Percentiles rank a stretch among this genome's conserved stretches.
Evolutionary conservation across 1,284 basidiomycete genomes (phyloP).

Genomic region (Ceraceosorus guamensis): DNA sequence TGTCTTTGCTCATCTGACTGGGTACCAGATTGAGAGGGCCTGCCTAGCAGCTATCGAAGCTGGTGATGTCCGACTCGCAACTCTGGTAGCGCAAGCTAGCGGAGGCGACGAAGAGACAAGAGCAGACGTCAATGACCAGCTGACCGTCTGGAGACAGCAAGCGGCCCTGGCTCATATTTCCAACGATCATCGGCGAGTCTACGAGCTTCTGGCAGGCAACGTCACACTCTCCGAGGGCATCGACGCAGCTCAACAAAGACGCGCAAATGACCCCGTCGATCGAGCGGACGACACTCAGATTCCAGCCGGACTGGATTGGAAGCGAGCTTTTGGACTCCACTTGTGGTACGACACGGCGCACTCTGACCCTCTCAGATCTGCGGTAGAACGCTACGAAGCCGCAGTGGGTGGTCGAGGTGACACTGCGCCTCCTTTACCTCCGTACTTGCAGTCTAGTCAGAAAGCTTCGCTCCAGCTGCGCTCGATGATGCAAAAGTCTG

Average conservation of each 20-base stretch:
- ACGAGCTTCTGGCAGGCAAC: slow-evolving; percentile 76
- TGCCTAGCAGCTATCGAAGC: slow-evolving; percentile 67
- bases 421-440: slow-evolving; percentile 46
- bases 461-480: slow-evolving; percentile 27
- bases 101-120: slow-evolving; percentile 67
- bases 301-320: slow-evolving; percentile 86
- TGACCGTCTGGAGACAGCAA: slow-evolving; percentile 76
- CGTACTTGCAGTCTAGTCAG: slow-evolving; percentile 33
- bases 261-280: slow-evolving; percentile 53
- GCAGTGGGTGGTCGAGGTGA: slow-evolving; percentile 20
- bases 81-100: slow-evolving; percentile 80
- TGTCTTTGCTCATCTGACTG: slow-evolving; percentile 72
- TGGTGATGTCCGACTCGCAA: slow-evolving; percentile 77
- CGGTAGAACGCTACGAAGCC: slow-evolving; percentile 62
- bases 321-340: slow-evolving; percentile 79
- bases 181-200: slow-evolving; percentile 67
- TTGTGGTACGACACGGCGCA: slow-evolving; percentile 79
- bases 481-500: slow-evolving; percentile 22
- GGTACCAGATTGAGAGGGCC: slow-evolving; percentile 78
- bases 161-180: slow-evolving; percentile 66
- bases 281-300: slow-evolving; percentile 62
- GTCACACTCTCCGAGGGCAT: slow-evolving; percentile 60
- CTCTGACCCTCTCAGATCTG: slow-evolving; percentile 65
- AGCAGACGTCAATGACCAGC: slow-evolving; percentile 68
- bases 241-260: slow-evolving; percentile 46